phyloP scores from a whole-genome alignment of 306 rosid species.

The Abrus precatorius region DNA sequence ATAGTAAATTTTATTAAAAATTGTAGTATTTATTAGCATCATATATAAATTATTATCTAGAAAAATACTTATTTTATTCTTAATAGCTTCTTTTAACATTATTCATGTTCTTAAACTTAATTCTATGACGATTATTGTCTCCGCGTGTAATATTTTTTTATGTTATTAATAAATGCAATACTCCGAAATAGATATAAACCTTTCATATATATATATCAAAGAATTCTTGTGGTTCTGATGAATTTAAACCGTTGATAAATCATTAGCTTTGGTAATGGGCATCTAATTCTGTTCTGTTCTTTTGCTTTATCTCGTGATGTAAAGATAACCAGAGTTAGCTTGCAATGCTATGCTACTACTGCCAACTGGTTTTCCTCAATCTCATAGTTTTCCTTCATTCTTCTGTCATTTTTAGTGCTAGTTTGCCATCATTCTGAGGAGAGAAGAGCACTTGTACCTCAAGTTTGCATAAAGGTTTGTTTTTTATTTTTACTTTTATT shows the following conservation, averaged over 20 bases:
- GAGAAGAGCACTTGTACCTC: slow-evolving; percentile 31
- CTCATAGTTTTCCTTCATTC: slow-evolving; percentile 37
- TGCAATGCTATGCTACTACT: slow-evolving; percentile 38
- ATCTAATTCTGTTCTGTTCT: slow-evolving; percentile 51
- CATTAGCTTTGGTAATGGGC: slow-evolving; percentile 37
- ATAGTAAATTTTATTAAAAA: too few relatives aligned
- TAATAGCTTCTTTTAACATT: too few relatives aligned
- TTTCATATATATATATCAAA: not conserved
- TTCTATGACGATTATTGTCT: not conserved
- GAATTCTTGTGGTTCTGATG: slow-evolving; percentile 21
- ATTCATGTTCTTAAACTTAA: not conserved
- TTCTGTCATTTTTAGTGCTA: slow-evolving; percentile 34
- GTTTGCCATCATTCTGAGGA: slow-evolving; percentile 36
- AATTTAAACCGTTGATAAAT: slow-evolving; percentile 35
- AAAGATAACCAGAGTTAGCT: slow-evolving; percentile 47
- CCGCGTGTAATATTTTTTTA: not conserved
- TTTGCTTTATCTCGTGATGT: slow-evolving; percentile 49
- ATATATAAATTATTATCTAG: too few relatives aligned
- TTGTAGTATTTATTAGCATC: too few relatives aligned
- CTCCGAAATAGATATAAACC: too few relatives aligned
- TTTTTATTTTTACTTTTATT: slow-evolving; percentile 6
- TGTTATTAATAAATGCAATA: too few relatives aligned
- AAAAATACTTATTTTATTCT: too few relatives aligned
- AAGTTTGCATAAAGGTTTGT: slow-evolving; percentile 45
- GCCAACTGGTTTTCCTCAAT: slow-evolving; percentile 41